Evolutionary conservation across 768 basidiomycete species (phyloP).

Genomic region (Leccinum ochraceum): DNA sequence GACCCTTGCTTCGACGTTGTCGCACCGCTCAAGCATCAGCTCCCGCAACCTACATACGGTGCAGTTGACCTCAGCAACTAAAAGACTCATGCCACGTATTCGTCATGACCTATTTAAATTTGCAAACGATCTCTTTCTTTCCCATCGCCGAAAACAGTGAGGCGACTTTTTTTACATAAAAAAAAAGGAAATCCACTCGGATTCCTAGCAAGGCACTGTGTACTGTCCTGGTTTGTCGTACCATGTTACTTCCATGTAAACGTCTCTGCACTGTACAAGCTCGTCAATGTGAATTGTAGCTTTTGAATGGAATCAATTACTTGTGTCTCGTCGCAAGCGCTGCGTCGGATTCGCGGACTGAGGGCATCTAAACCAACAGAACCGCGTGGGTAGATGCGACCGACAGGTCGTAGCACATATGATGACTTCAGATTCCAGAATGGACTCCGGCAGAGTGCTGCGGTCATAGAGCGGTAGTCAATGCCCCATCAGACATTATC

Average conservation of each 20-base stretch:
- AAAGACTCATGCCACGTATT: not conserved
- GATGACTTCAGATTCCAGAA: not conserved
- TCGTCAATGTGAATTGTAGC: not conserved
- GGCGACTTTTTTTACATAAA: not conserved
- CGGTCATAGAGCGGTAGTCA: not conserved
- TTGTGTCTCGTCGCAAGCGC: not conserved
- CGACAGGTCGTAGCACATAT: not conserved
- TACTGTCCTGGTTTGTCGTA: not conserved
- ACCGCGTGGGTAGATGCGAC: not conserved
- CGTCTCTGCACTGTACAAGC: not conserved
- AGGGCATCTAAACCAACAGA: not conserved
- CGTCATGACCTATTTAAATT: not conserved
- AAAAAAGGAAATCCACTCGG: not conserved
- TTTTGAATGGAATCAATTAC: not conserved
- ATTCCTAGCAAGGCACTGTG: not conserved
- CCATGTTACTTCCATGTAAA: not conserved
- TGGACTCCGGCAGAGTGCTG: not conserved
- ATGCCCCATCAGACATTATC: no score
- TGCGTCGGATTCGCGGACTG: not conserved
- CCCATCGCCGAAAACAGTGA: not conserved
- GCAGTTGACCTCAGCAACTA: slow-evolving; percentile 6
- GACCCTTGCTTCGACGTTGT: not conserved
- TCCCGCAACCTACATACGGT: slow-evolving; percentile 13
- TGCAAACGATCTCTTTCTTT: not conserved
- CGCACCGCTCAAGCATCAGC: slow-evolving; percentile 12